phyloP scores from a whole-genome alignment of 192 early-diverging fungal genomes.

The Mortierella alpina region DNA sequence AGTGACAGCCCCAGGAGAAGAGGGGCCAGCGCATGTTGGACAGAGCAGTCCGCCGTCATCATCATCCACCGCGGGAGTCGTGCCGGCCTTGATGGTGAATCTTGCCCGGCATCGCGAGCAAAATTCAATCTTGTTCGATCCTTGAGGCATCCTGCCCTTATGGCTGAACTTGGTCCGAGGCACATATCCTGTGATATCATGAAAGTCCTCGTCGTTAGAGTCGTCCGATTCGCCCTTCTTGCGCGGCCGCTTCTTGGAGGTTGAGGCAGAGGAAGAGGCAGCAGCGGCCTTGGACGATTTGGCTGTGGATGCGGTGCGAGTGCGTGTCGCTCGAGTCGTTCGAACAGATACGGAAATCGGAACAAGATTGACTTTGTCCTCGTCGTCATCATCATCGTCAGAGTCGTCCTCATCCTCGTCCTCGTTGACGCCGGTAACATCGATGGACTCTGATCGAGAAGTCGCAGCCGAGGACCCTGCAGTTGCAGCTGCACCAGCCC shows the following conservation, averaged over 20 bases:
- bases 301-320: conserved; percentile 6
- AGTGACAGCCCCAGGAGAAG: conserved; percentile 5
- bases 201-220: conserved; percentile 31
- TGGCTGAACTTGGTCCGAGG: conserved; percentile 43
- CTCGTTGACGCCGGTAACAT: conserved; percentile 6
- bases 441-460: conserved; percentile 24
- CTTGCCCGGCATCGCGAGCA: conserved; percentile 57
- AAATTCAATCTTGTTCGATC: conserved; percentile 54
- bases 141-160: conserved; percentile 30
- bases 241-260: conserved; percentile 29
- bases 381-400: conserved; percentile 26
- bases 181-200: conserved; percentile 39
- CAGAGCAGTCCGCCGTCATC: conserved; percentile 38
- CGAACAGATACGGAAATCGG: conserved; percentile 23
- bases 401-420: conserved; percentile 16
- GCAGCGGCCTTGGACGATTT: conserved; percentile 6
- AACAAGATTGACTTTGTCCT: conserved; percentile 1
- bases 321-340: conserved; percentile 16
- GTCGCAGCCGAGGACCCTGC: conserved; percentile 4
- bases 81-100: conserved; percentile 52
- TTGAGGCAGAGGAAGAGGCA: conserved; percentile 13
- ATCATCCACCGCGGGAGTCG: conserved; percentile 31
- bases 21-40: conserved; percentile 27
- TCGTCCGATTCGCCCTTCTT: conserved; percentile 37
- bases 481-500: not conserved